Evolutionary conservation across 2,329 filamentous ascomycete genomes (phyloP).

Genomic region (Sarocladiaceae sp.): DNA sequence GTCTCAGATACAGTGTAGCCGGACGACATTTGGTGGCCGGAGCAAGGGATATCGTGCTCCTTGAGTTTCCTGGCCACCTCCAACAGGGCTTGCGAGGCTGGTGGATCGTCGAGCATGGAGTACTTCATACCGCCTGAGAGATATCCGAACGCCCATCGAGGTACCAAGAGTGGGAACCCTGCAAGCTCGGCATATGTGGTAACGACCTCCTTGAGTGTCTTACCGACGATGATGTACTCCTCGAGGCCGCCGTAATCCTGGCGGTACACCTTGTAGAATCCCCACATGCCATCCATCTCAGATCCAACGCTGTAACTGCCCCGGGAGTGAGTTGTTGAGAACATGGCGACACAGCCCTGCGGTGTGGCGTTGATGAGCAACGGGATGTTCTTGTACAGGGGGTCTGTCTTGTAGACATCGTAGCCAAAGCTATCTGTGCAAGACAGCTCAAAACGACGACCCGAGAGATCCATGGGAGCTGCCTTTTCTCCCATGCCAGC

Average conservation of each 20-base stretch:
- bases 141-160: constrained; percentile 68
- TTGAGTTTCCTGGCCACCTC: constrained; percentile 56
- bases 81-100: constrained; percentile 52
- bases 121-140: constrained; percentile 58
- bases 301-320: constrained; percentile 61
- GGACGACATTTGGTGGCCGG: constrained; percentile 65
- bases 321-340: constrained; percentile 60
- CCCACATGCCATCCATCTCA: constrained; percentile 72
- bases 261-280: constrained; percentile 66
- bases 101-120: constrained; percentile 42
- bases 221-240: constrained; percentile 62
- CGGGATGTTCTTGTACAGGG: constrained; percentile 70
- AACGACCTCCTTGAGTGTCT: constrained; percentile 60
- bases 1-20: constrained; percentile 64
- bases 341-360: constrained; percentile 57
- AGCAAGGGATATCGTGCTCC: constrained; percentile 62
- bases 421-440: constrained; percentile 70
- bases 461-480: constrained; percentile 65
- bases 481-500: constrained; percentile 67
- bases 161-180: constrained; percentile 61
- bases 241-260: constrained; percentile 68
- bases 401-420: constrained; percentile 63
- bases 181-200: constrained; percentile 60
- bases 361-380: constrained; percentile 63
- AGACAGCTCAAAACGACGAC: constrained; percentile 58